Evolutionary conservation across 352 stramenopile genomes (phyloP).

Genomic region (Blastocystis sp.): DNA sequence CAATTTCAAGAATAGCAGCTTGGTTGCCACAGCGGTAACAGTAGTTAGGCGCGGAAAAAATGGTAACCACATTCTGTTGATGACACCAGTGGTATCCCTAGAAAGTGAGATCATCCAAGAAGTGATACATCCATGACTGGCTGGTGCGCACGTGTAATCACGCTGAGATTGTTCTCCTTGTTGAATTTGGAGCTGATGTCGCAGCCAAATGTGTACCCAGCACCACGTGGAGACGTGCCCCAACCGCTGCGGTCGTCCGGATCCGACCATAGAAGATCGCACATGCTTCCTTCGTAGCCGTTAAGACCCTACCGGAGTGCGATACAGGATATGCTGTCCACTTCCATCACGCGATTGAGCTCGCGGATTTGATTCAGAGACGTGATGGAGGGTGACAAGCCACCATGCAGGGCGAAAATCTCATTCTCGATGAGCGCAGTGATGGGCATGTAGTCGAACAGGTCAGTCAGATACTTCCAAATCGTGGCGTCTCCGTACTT

Average conservation of each 20-base stretch:
- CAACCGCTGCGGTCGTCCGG: conserved; percentile 88
- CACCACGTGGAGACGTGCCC: conserved; percentile 87
- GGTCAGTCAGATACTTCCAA: conserved; percentile 93
- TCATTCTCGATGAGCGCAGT: conserved; percentile 90
- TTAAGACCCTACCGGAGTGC: background rate
- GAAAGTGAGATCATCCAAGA: conserved; percentile 70
- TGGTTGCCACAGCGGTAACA: conserved; percentile 97
- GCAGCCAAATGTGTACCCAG: conserved; percentile 87
- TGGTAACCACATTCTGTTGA: conserved; percentile 91
- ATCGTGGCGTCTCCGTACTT: conserved; percentile 98
- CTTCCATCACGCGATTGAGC: conserved; percentile 89
- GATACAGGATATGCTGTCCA: conserved; percentile 58
- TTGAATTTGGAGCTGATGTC: conserved; percentile 89
- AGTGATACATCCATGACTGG: conserved; percentile 87
- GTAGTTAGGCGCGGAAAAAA: conserved; percentile 98
- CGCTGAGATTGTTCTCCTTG: conserved; percentile 85
- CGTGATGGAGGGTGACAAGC: conserved; percentile 82
- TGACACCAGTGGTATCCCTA: conserved; percentile 88
- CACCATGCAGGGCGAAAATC: conserved; percentile 87
- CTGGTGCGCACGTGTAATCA: conserved; percentile 89
- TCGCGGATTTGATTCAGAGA: conserved; percentile 88
- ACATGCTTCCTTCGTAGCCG: conserved; percentile 93
- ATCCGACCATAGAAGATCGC: conserved; percentile 94
- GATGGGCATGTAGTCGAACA: conserved; percentile 91
- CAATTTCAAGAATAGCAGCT: conserved; percentile 92